Evolutionary conservation across 2,329 filamentous ascomycete genomes (phyloP).

Genomic region (Ceratocystis huliohia): DNA sequence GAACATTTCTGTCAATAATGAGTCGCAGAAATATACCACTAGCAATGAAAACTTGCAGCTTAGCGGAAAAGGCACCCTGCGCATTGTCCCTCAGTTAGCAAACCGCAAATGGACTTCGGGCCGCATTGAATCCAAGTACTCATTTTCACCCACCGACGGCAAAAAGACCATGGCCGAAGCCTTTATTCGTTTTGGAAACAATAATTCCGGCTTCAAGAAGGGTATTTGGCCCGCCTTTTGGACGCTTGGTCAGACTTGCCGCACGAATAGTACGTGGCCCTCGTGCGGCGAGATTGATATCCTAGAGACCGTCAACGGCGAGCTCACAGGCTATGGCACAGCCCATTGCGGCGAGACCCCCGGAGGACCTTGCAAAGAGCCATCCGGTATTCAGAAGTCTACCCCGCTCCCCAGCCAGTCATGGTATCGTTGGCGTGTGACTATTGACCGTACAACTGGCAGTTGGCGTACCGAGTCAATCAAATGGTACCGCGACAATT

Average conservation of each 20-base stretch:
- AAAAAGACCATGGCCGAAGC: slow-evolving; percentile 37
- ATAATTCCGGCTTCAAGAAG: slow-evolving; percentile 33
- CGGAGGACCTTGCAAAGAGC: slow-evolving; percentile 42
- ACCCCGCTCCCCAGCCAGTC: slow-evolving; percentile 30
- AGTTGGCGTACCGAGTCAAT: slow-evolving; percentile 39
- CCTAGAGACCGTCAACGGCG: slow-evolving; percentile 43
- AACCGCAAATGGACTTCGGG: slow-evolving; percentile 40
- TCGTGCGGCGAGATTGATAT: slow-evolving; percentile 45
- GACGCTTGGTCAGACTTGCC: slow-evolving; percentile 40
- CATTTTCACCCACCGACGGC: slow-evolving; percentile 36
- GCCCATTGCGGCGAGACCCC: slow-evolving; percentile 37
- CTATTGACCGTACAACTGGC: slow-evolving; percentile 36
- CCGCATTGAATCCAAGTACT: slow-evolving; percentile 39
- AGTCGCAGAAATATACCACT: slow-evolving; percentile 38
- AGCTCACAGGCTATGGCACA: slow-evolving; percentile 35
- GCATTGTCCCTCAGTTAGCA: slow-evolving; percentile 37
- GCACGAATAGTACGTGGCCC: slow-evolving; percentile 40
- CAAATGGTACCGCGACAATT: slow-evolving; percentile 38
- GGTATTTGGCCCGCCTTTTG: slow-evolving; percentile 49
- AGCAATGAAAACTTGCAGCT: slow-evolving; percentile 38
- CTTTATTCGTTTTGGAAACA: slow-evolving; percentile 36
- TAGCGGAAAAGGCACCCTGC: slow-evolving; percentile 38
- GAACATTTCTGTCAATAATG: slow-evolving; percentile 38
- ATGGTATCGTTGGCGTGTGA: slow-evolving; percentile 40
- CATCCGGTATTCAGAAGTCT: slow-evolving; percentile 31